Conservation (phyloP, 768 basidiomycete species). For the Strobilomyces echinocephalus region DNA sequence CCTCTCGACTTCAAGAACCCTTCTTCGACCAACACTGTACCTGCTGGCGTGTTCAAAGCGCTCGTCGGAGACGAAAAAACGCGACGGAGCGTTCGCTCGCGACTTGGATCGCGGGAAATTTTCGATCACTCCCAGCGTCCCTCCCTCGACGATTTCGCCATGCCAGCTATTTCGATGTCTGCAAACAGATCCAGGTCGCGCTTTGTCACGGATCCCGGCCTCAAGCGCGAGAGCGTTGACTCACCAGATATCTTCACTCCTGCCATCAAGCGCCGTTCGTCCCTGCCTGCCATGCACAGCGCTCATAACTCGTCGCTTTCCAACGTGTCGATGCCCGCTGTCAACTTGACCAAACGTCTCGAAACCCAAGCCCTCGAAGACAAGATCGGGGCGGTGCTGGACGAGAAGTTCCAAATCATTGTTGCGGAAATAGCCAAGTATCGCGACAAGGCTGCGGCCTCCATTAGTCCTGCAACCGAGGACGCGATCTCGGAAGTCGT, state of each 20-base stretch:
- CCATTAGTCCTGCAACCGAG: slow-evolving; percentile 47
- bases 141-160: slow-evolving; percentile 72
- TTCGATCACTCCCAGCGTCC: slow-evolving; percentile 64
- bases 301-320: slow-evolving; percentile 42
- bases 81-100: slow-evolving; percentile 67
- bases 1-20: slow-evolving; percentile 74
- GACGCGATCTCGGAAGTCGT: slow-evolving; percentile 63
- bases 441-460: slow-evolving; percentile 22
- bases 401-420: slow-evolving; percentile 61
- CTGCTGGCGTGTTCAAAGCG: slow-evolving; percentile 83
- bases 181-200: slow-evolving; percentile 50
- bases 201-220: slow-evolving; percentile 56
- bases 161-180: slow-evolving; percentile 64
- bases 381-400: slow-evolving; percentile 57
- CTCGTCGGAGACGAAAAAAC: slow-evolving; percentile 65
- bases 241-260: slow-evolving; percentile 41
- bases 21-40: slow-evolving; percentile 66
- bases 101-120: slow-evolving; percentile 68
- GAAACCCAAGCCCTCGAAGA: slow-evolving; percentile 59
- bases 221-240: slow-evolving; percentile 26
- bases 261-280: slow-evolving; percentile 49
- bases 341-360: slow-evolving; percentile 52
- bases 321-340: slow-evolving; percentile 39
- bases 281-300: slow-evolving; percentile 51
- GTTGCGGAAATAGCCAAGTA: slow-evolving; percentile 36